Evolutionary conservation across 2,329 filamentous ascomycete species (phyloP).

Genomic region (Nemania sp.): DNA sequence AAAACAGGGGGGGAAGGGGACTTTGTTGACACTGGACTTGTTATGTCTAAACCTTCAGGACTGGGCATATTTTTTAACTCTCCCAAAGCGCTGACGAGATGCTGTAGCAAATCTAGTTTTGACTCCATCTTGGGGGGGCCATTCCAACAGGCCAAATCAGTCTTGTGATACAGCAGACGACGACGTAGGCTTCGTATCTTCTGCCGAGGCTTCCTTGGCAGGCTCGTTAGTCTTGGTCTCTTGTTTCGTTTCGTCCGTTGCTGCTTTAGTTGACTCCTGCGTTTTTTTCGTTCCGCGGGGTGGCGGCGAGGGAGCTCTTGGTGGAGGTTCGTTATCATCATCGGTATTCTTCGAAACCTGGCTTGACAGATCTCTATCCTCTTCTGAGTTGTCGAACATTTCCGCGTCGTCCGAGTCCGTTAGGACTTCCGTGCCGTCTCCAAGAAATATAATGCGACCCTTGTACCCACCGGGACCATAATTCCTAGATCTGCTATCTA

Average conservation of each 20-base stretch:
- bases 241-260: constrained; percentile 45
- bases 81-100: constrained; percentile 40
- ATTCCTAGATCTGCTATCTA: constrained; percentile 71
- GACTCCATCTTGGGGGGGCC: constrained; percentile 3
- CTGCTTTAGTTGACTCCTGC: constrained; percentile 42
- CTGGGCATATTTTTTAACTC: constrained; percentile 37
- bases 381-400: constrained; percentile 89
- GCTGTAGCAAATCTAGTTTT: constrained; percentile 34
- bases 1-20: too few relatives aligned
- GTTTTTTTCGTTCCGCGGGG: constrained; percentile 48
- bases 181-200: constrained; percentile 44
- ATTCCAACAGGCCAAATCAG: constrained; percentile 37
- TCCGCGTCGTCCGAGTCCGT: constrained; percentile 90
- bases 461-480: constrained; percentile 78
- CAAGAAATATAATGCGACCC: constrained; percentile 92
- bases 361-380: constrained; percentile 86
- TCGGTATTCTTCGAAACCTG: constrained; percentile 77
- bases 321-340: constrained; percentile 49
- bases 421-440: constrained; percentile 92
- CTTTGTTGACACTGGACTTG: constrained; percentile 43
- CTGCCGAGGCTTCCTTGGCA: constrained; percentile 45
- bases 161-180: constrained; percentile 43
- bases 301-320: constrained; percentile 51
- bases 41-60: constrained; percentile 42
- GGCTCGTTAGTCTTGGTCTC: constrained; percentile 43